phyloP scores from a whole-genome alignment of 2,329 filamentous ascomycete species.

The Myriosclerotinia scirpicola region DNA sequence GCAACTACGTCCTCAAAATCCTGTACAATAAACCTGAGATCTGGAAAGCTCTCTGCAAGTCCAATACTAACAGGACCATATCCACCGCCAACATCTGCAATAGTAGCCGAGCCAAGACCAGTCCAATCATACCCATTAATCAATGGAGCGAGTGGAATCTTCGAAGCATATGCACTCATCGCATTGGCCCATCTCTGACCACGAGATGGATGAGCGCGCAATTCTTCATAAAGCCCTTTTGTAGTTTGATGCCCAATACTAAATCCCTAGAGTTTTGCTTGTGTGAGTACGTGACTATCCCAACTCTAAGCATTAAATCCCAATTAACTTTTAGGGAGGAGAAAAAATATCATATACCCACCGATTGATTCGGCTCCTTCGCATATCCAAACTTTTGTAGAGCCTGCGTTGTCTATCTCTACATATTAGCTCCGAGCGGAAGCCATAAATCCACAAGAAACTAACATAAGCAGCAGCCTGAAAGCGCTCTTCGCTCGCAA shows the following conservation, averaged over 20 bases:
- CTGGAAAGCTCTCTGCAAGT: constrained; percentile 51
- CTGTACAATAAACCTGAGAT: constrained; percentile 57
- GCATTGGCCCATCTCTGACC: constrained; percentile 54
- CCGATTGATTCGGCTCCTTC: constrained; percentile 12
- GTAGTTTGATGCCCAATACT: constrained; percentile 15
- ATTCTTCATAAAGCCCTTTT: constrained; percentile 15
- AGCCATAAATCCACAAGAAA: background rate
- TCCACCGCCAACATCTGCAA: constrained; percentile 62
- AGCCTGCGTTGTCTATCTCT: constrained; percentile 2
- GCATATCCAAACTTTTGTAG: constrained; percentile 11
- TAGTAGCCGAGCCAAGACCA: constrained; percentile 49
- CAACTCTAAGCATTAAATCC: too few species aligned
- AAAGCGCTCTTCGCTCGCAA: constrained; percentile 51
- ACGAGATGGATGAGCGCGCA: constrained; percentile 32
- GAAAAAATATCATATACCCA: background rate
- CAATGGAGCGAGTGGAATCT: constrained; percentile 54
- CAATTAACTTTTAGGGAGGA: background rate
- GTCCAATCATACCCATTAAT: constrained; percentile 55
- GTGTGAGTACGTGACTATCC: background rate
- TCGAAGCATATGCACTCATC: constrained; percentile 55
- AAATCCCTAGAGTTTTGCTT: background rate
- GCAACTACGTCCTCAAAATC: constrained; percentile 50
- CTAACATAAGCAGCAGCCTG: constrained; percentile 15
- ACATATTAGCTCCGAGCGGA: background rate
- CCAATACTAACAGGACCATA: constrained; percentile 58